These are phyloP conservation scores for Parafenestella ontariensis DNA, from an alignment of 2,329 filamentous ascomycete genomes.

Conservation along the genomic window DNA sequence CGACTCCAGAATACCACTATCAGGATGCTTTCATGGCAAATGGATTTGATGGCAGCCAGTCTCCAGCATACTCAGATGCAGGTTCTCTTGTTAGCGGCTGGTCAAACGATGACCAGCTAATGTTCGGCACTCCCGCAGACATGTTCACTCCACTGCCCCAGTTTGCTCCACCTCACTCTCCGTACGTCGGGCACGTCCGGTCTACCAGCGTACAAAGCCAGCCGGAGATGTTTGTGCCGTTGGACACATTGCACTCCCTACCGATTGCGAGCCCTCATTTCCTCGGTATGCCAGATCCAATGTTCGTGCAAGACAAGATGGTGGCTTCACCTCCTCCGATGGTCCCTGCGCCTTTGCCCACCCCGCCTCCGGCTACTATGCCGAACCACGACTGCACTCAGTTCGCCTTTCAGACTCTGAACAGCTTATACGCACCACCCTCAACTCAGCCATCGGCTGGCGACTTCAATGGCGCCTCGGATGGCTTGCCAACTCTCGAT, in stretches of 20 bases:
- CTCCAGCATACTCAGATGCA: conserved; percentile 43
- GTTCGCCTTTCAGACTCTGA: conserved; percentile 45
- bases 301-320: conserved; percentile 32
- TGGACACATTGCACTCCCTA: conserved; percentile 33
- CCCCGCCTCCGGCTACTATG: conserved; percentile 32
- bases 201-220: conserved; percentile 42
- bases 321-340: conserved; percentile 33
- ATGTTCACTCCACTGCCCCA: conserved; percentile 36
- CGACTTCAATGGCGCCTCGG: conserved; percentile 34
- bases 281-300: conserved; percentile 30
- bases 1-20: conserved; percentile 46
- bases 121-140: conserved; percentile 37
- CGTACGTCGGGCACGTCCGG: conserved; percentile 33
- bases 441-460: conserved; percentile 29
- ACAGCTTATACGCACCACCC: conserved; percentile 42
- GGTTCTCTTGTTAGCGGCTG: conserved; percentile 36
- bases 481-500: conserved; percentile 40
- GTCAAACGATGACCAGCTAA: conserved; percentile 43
- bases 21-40: conserved; percentile 41
- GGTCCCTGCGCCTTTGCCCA: conserved; percentile 38
- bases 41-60: conserved; percentile 41
- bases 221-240: conserved; percentile 38
- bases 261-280: conserved; percentile 34
- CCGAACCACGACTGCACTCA: conserved; percentile 45
- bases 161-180: conserved; percentile 28